phyloP scores from a whole-genome alignment of 805 yeast species.

The Starmera pachycereana region DNA sequence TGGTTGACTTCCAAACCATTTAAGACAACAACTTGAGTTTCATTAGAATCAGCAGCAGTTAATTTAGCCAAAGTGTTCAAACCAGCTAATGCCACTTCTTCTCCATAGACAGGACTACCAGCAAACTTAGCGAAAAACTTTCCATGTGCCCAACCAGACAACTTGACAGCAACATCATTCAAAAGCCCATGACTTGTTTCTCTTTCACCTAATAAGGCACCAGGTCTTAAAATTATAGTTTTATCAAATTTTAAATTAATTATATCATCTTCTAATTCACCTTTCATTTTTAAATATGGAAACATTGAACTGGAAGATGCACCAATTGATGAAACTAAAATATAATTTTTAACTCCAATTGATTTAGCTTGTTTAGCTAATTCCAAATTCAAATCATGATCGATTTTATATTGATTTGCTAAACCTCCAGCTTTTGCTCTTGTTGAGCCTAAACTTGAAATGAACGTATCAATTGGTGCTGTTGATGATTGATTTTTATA shows the following conservation, averaged over 20 bases:
- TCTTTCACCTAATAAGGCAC: slow-evolving; percentile 59
- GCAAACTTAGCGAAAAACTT: slow-evolving; percentile 22
- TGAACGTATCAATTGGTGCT: slow-evolving; percentile 30
- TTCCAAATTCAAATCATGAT: slow-evolving; percentile 59
- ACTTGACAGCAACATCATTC: slow-evolving; percentile 20
- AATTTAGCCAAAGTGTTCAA: slow-evolving; percentile 24
- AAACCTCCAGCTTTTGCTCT: slow-evolving; percentile 60
- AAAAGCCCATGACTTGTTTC: slow-evolving; percentile 28
- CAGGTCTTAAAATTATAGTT: slow-evolving; percentile 72
- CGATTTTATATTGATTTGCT: slow-evolving; percentile 62
- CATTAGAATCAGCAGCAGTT: not conserved
- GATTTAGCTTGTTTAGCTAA: slow-evolving; percentile 67
- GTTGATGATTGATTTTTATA: not conserved
- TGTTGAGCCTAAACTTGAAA: slow-evolving; percentile 72
- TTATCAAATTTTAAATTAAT: slow-evolving; percentile 53
- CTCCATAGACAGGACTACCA: slow-evolving; percentile 46
- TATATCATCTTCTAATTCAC: slow-evolving; percentile 63
- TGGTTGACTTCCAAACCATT: slow-evolving; percentile 18
- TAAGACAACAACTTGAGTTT: slow-evolving; percentile 20
- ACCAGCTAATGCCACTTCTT: slow-evolving; percentile 56
- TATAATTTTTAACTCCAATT: slow-evolving; percentile 56
- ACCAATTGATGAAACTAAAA: slow-evolving; percentile 58
- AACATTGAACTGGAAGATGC: slow-evolving; percentile 49
- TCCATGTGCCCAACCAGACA: slow-evolving; percentile 25
- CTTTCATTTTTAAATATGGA: slow-evolving; percentile 60